Evolutionary conservation across 2,329 filamentous ascomycete species (phyloP).

Genomic region (Alternaria tenuissima): DNA sequence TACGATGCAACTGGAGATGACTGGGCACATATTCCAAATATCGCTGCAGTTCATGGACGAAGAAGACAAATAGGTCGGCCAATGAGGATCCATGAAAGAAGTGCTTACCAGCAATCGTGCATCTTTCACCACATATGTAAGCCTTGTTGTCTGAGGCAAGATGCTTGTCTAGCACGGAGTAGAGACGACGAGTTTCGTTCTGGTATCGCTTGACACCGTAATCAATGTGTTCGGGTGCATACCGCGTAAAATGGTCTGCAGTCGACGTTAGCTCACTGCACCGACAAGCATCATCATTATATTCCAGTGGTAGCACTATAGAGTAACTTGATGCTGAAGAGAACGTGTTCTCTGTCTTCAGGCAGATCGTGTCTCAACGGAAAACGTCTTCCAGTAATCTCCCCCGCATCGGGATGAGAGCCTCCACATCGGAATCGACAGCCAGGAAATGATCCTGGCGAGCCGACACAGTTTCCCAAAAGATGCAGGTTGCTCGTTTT

Average conservation of each 20-base stretch:
- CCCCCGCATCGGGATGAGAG: neutral
- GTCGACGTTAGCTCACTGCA: constrained; percentile 8
- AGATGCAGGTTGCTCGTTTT: neutral
- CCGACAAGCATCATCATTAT: neutral
- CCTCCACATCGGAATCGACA: neutral
- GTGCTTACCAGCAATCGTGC: constrained; percentile 59
- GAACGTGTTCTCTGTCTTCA: neutral
- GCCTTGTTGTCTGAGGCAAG: constrained; percentile 62
- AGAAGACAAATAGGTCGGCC: neutral
- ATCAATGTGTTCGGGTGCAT: constrained; percentile 81
- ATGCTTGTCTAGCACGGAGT: constrained; percentile 77
- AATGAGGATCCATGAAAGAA: neutral
- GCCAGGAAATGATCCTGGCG: neutral
- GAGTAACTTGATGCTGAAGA: neutral
- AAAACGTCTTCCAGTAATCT: neutral
- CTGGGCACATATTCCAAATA: neutral
- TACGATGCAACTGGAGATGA: neutral
- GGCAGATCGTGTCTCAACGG: neutral
- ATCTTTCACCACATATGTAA: constrained; percentile 69
- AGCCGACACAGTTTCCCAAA: neutral
- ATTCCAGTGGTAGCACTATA: neutral
- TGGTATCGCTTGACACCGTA: constrained; percentile 84
- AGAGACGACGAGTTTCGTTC: constrained; percentile 85
- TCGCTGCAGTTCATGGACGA: neutral
- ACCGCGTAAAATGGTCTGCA: constrained; percentile 79